Evolutionary conservation across 192 early-diverging fungal species (phyloP).

Genomic region (Coemansia sp.): DNA sequence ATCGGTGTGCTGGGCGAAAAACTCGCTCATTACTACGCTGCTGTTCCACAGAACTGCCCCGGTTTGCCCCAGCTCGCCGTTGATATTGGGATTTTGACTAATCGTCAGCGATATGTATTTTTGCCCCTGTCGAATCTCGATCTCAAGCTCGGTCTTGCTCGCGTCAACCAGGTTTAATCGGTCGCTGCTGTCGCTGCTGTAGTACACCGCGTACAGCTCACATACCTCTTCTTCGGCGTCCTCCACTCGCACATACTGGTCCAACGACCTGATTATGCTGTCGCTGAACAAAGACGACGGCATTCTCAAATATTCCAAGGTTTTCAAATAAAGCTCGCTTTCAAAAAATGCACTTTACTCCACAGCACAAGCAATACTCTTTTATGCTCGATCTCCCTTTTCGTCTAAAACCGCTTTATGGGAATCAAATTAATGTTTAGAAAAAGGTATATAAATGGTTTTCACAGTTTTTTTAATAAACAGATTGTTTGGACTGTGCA

Average conservation of each 20-base stretch:
- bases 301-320: not conserved
- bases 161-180: constrained; percentile 25
- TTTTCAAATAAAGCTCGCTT: too few relatives aligned
- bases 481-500: not conserved
- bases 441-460: too few relatives aligned
- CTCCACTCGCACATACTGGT: constrained; percentile 10
- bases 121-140: constrained; percentile 27
- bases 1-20: constrained; percentile 8
- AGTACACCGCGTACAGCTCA: constrained; percentile 52
- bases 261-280: constrained; percentile 4
- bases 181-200: constrained; percentile 14
- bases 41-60: constrained; percentile 53
- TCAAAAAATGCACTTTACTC: too few relatives aligned
- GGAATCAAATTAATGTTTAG: too few relatives aligned
- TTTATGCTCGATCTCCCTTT: too few relatives aligned
- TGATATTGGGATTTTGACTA: constrained; percentile 48
- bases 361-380: too few relatives aligned
- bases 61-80: constrained; percentile 44
- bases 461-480: not conserved
- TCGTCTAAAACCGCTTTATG: too few relatives aligned
- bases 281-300: constrained; percentile 12
- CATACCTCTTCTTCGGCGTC: constrained; percentile 47
- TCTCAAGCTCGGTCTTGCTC: constrained; percentile 24
- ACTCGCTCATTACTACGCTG: constrained; percentile 45
- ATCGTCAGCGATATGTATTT: constrained; percentile 25